Percentiles rank a stretch among this genome's conserved stretches.
phyloP scores from a whole-genome alignment of 1,284 basidiomycete genomes.

The Neonothopanus nambi region DNA sequence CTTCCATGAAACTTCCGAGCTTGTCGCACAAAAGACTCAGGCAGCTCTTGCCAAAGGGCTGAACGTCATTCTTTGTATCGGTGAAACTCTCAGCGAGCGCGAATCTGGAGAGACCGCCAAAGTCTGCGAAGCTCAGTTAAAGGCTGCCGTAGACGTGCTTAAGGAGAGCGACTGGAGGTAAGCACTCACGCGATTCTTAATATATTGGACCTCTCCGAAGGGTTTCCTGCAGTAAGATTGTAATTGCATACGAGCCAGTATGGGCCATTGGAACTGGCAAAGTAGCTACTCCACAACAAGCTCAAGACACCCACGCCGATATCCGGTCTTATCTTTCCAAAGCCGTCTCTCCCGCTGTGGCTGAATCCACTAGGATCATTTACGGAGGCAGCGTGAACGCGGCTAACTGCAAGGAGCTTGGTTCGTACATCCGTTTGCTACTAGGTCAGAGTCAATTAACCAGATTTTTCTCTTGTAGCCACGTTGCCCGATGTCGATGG shows the following conservation, averaged over 20 bases:
- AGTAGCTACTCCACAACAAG: conserved; percentile 89
- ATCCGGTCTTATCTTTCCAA: conserved; percentile 78
- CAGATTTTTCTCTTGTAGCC: conserved; percentile 42
- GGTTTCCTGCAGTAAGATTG: conserved; percentile 66
- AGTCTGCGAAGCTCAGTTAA: conserved; percentile 84
- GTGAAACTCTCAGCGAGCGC: conserved; percentile 91
- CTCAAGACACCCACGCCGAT: conserved; percentile 89
- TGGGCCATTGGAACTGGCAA: conserved; percentile 99
- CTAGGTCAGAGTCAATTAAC: not conserved
- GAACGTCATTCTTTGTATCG: conserved; percentile 93
- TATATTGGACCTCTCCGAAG: not conserved
- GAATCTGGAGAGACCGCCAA: conserved; percentile 78
- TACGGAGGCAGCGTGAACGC: conserved; percentile 95
- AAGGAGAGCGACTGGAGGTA: conserved; percentile 81
- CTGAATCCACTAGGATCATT: conserved; percentile 84
- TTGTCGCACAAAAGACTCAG: conserved; percentile 87
- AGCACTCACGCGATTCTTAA: conserved; percentile 24
- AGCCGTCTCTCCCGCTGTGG: conserved; percentile 69
- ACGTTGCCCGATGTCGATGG: conserved; percentile 88
- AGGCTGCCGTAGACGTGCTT: conserved; percentile 71
- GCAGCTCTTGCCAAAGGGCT: conserved; percentile 76
- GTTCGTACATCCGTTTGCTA: conserved; percentile 42
- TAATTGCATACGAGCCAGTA: conserved; percentile 95
- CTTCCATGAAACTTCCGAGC: conserved; percentile 86
- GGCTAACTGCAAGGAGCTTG: conserved; percentile 84